phyloP scores from a whole-genome alignment of 2,329 filamentous ascomycete species.

The Colletotrichum sidae region DNA sequence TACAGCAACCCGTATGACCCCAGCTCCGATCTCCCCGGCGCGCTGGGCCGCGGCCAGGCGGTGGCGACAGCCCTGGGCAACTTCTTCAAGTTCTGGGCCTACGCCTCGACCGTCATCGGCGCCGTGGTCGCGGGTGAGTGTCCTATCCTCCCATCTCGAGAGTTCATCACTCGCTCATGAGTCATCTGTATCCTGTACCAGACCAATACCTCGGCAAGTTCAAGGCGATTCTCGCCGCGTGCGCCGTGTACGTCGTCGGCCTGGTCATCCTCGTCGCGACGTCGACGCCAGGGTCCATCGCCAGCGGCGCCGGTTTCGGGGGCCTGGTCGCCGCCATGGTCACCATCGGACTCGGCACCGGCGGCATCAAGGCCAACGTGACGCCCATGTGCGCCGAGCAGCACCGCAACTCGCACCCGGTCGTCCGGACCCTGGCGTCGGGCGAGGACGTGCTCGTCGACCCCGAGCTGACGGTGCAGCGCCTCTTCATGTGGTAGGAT shows the following conservation, averaged over 20 bases:
- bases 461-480: no score
- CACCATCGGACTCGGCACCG: no score
- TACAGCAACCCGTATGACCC: conserved; percentile 41
- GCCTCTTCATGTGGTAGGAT: no score
- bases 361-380: no score
- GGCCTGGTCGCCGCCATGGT: no score
- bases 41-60: conserved; percentile 40
- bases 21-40: conserved; percentile 34
- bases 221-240: conserved; percentile 68
- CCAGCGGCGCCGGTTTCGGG: no score
- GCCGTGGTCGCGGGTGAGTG: conserved; percentile 21
- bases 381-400: no score
- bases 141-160: accelerated
- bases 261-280: conserved; percentile 58
- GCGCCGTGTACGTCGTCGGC: conserved; percentile 38
- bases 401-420: no score
- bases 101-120: conserved; percentile 28
- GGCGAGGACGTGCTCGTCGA: no score
- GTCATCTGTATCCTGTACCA: conserved; percentile 44
- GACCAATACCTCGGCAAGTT: conserved; percentile 70
- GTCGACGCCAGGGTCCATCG: conserved; percentile 48
- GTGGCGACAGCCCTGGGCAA: conserved; percentile 40
- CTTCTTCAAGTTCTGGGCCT: conserved; percentile 45
- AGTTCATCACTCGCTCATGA: no score
- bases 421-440: no score